phyloP scores from a whole-genome alignment of 129 eudicot species.

The sunflower (Helianthus annuus) region HanXRQr2.0-SUNRISE NC_035449.2:183256849-183257348 shows the following conservation, averaged over 20 bases:
- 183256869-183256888: conserved; percentile 34
- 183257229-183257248: conserved; percentile 2
- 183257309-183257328: conserved; percentile 5
- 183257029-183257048: conserved; percentile 81
- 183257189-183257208: background rate
- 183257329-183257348: conserved; percentile 21
- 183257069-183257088: conserved; percentile 68
- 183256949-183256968: conserved; percentile 61
- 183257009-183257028: conserved; percentile 72
- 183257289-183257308: conserved; percentile 27
- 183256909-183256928: conserved; percentile 37
- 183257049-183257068: conserved; percentile 36
- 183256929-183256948: conserved; percentile 58
- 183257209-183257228: too few species aligned
- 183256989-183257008: conserved; percentile 79
- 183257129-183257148: conserved; percentile 32
- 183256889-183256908: conserved; percentile 51
- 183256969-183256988: conserved; percentile 52
- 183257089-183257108: conserved; percentile 81
- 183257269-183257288: conserved; percentile 22
- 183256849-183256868: conserved; percentile 39
- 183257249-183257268: conserved; percentile 16
- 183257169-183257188: background rate
- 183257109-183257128: conserved; percentile 69
- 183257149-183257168: background rate